Evolutionary conservation across 2,329 filamentous ascomycete genomes (phyloP).

Genomic region (Fusarium palustre): DNA sequence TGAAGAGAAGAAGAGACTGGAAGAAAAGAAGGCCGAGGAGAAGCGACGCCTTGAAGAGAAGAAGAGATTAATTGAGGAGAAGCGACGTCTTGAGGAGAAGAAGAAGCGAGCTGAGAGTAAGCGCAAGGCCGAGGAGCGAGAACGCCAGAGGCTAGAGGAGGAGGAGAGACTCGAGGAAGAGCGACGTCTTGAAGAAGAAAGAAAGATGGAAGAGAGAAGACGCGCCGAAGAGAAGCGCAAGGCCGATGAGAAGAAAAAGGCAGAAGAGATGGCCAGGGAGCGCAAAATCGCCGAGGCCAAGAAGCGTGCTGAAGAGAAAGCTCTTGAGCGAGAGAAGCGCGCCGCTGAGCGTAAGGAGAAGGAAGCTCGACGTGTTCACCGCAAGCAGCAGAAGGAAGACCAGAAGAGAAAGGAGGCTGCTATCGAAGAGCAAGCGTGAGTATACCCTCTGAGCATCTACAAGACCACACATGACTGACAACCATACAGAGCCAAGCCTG

Average conservation of each 20-base stretch:
- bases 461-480: neutral
- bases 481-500: conserved; percentile 11
- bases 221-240: conserved; percentile 19
- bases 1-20: conserved; percentile 13
- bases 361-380: conserved; percentile 19
- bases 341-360: conserved; percentile 27
- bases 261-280: conserved; percentile 10
- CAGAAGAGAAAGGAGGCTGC: conserved; percentile 20
- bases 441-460: rapidly evolving
- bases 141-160: conserved; percentile 9
- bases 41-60: conserved; percentile 19
- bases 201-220: conserved; percentile 23
- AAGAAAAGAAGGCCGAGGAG: conserved; percentile 18
- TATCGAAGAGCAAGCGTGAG: conserved; percentile 20
- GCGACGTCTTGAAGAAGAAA: conserved; percentile 15
- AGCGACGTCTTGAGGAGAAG: conserved; percentile 15
- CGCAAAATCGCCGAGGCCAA: conserved; percentile 12
- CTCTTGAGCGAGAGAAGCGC: conserved; percentile 14
- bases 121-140: conserved; percentile 19
- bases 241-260: conserved; percentile 15
- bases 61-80: conserved; percentile 19
- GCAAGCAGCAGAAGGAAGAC: conserved; percentile 25
- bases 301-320: conserved; percentile 17
- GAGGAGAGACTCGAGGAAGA: conserved; percentile 22
- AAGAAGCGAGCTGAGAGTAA: conserved; percentile 14